Evolutionary conservation across 116 monocot genomes (phyloP).

Genomic region (Thalassia testudinum): DNA sequence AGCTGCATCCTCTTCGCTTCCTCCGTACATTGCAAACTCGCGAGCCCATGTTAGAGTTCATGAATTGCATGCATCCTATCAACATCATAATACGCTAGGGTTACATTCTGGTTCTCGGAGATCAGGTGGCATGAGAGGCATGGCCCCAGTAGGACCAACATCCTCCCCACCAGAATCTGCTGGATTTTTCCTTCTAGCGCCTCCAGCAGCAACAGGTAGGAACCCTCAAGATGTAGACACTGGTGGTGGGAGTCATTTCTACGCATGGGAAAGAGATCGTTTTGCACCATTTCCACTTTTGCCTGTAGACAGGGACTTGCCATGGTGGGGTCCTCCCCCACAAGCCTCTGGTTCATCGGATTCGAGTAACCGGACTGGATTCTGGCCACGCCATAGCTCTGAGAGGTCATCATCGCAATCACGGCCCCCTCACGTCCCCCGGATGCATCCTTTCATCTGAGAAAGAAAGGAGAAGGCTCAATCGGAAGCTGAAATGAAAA

Average conservation of each 20-base stretch:
- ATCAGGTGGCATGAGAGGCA: conserved; percentile 14
- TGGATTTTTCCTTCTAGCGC: conserved; percentile 19
- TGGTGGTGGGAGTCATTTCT: conserved; percentile 21
- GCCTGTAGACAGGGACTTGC: conserved; percentile 26
- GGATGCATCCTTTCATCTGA: conserved; percentile 37
- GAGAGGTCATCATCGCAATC: conserved; percentile 18
- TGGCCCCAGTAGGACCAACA: conserved; percentile 15
- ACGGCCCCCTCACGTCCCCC: conserved; percentile 8
- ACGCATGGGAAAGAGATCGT: conserved; percentile 50
- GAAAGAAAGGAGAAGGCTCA: neutral
- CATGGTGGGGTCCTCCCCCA: conserved; percentile 26
- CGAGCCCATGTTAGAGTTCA: conserved; percentile 14
- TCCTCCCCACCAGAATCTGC: conserved; percentile 12
- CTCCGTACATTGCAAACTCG: conserved; percentile 16
- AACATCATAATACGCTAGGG: conserved; percentile 7
- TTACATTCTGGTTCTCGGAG: conserved; percentile 1
- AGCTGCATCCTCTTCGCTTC: conserved; percentile 17
- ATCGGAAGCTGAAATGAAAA: neutral
- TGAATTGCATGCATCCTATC: conserved; percentile 18
- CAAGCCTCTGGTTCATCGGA: conserved; percentile 11
- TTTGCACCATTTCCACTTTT: conserved; percentile 34
- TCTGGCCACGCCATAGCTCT: conserved; percentile 17
- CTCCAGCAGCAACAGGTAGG: conserved; percentile 11
- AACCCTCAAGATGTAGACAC: conserved; percentile 16
- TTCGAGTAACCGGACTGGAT: conserved; percentile 6